These are phyloP conservation scores for Zymoseptoria tritici DNA, from an alignment of 2,329 filamentous ascomycete species.

Conservation along the genomic window DNA sequence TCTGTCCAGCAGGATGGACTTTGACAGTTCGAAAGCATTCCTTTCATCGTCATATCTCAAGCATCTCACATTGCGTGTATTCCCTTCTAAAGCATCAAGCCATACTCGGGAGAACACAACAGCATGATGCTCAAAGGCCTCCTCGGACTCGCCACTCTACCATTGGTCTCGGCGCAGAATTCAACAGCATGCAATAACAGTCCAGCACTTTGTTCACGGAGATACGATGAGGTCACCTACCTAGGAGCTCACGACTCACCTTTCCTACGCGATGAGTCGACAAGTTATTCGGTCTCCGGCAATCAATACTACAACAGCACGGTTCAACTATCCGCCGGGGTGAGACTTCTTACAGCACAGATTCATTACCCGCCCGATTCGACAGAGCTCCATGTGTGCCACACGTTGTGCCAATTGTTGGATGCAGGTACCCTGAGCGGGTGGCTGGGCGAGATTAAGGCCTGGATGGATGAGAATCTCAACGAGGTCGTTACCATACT, in stretches of 20 bases:
- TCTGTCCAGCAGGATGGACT: neutral
- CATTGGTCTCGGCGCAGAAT: slow-evolving; percentile 8
- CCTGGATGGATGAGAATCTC: slow-evolving; percentile 57
- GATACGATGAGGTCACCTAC: slow-evolving; percentile 54
- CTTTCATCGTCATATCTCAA: neutral
- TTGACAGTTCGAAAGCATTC: neutral
- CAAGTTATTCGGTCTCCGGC: slow-evolving; percentile 38
- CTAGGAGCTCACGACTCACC: slow-evolving; percentile 59
- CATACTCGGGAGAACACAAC: neutral
- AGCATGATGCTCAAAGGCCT: neutral
- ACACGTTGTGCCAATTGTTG: slow-evolving; percentile 54
- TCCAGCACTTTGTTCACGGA: slow-evolving; percentile 47
- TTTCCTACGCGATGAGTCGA: slow-evolving; percentile 35
- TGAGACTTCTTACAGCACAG: slow-evolving; percentile 59
- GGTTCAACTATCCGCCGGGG: slow-evolving; percentile 52
- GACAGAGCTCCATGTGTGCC: slow-evolving; percentile 51
- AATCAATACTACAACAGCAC: slow-evolving; percentile 52
- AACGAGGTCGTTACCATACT: slow-evolving; percentile 84
- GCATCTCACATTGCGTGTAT: neutral
- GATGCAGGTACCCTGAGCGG: slow-evolving; percentile 44
- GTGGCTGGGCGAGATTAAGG: slow-evolving; percentile 52
- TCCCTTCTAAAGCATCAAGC: neutral
- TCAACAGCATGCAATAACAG: slow-evolving; percentile 49
- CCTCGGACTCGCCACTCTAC: slow-evolving; percentile 4
- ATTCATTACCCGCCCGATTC: slow-evolving; percentile 46